phyloP scores from a whole-genome alignment of 495 filamentous ascomycete genomes.

The Wilcoxina mikolae region DNA sequence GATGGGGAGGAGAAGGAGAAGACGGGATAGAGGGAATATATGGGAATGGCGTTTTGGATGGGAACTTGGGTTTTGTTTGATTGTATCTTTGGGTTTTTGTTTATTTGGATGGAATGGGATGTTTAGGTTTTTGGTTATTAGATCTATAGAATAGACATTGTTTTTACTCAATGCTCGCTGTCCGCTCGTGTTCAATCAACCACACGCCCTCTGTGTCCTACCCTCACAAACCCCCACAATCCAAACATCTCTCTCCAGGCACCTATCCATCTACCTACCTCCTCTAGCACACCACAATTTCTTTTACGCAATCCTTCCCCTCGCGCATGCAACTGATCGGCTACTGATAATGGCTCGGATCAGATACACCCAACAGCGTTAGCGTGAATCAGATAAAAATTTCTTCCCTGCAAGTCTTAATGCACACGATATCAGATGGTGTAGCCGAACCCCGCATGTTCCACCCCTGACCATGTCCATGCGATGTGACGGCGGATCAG shows the following conservation, averaged over 20 bases:
- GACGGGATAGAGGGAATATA: not conserved
- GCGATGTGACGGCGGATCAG: not conserved
- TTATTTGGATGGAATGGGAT: not conserved
- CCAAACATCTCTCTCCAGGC: no score
- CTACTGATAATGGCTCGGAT: conserved; percentile 3
- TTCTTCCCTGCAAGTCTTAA: not conserved
- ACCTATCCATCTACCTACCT: no score
- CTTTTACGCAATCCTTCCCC: not conserved
- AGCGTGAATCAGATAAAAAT: not conserved
- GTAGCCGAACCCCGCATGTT: not conserved
- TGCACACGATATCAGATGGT: not conserved
- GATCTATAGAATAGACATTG: no score
- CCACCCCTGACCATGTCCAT: not conserved
- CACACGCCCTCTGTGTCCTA: no score
- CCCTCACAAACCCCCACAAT: no score
- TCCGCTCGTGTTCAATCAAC: no score
- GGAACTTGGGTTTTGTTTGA: not conserved
- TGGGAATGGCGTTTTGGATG: conserved; percentile 2
- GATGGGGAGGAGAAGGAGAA: not conserved
- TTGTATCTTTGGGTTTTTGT: not conserved
- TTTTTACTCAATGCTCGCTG: no score
- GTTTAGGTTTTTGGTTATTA: not conserved
- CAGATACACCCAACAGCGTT: not conserved
- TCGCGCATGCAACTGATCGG: conserved; percentile 2
- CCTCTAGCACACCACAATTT: not conserved